Percentiles rank a stretch among this genome's conserved stretches.
These are phyloP conservation scores for Dentipellis sp. DNA, from an alignment of 768 basidiomycete genomes.

Conservation along the genomic window DNA sequence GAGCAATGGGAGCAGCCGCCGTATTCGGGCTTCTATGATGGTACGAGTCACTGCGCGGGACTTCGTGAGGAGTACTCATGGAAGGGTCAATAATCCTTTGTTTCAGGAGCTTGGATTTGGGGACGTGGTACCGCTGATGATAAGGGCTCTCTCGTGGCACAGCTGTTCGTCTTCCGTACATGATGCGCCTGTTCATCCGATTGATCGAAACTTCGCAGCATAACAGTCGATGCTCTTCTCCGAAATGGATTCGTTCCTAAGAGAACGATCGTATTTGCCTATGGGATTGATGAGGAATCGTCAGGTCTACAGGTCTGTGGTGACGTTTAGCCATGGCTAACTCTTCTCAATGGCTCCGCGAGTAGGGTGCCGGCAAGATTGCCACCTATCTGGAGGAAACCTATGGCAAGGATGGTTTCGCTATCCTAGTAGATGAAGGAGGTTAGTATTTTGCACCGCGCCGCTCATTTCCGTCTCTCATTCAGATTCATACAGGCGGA, in stretches of 20 bases:
- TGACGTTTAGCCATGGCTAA: no score
- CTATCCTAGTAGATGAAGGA: conserved; percentile 40
- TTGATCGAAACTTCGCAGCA: not conserved
- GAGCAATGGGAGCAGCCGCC: conserved; percentile 42
- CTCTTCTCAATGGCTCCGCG: no score
- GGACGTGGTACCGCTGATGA: conserved; percentile 70
- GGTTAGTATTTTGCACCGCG: conserved; percentile 23
- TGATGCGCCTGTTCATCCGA: no score
- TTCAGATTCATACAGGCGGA: conserved; percentile 7
- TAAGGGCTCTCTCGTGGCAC: conserved; percentile 47
- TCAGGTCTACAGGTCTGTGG: not conserved
- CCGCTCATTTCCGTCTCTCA: conserved; percentile 19
- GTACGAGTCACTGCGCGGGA: conserved; percentile 15
- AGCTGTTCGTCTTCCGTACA: conserved; percentile 43
- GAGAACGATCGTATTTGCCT: conserved; percentile 39
- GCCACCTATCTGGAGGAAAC: not conserved
- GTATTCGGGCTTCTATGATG: conserved; percentile 43
- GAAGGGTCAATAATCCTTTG: not conserved
- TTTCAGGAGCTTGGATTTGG: conserved; percentile 53
- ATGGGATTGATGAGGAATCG: conserved; percentile 18
- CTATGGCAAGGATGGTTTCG: conserved; percentile 30
- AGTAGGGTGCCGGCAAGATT: not conserved
- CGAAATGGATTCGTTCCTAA: conserved; percentile 54
- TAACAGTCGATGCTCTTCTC: conserved; percentile 44
- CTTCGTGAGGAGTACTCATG: no score